Evolutionary conservation across 2,329 filamentous ascomycete genomes (phyloP).

Genomic region (Scedosporium minutisporum): DNA sequence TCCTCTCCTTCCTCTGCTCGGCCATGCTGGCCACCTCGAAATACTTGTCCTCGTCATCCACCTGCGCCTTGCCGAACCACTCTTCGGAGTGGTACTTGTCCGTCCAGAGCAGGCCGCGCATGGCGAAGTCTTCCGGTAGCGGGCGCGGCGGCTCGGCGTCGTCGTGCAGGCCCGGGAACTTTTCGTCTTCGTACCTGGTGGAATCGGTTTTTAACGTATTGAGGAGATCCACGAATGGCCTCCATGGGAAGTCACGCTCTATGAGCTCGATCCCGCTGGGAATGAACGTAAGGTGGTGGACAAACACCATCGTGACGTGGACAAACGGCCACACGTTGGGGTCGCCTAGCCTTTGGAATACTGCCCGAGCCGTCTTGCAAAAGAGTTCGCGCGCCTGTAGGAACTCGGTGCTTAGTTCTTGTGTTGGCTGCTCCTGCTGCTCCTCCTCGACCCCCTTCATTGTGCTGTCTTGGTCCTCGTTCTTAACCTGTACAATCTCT

Average conservation of each 20-base stretch:
- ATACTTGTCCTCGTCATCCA: slow-evolving; percentile 59
- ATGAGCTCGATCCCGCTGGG: slow-evolving; percentile 33
- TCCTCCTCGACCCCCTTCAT: background rate
- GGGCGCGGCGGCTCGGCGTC: slow-evolving; percentile 28
- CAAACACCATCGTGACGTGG: slow-evolving; percentile 52
- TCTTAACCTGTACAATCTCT: background rate
- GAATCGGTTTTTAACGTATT: slow-evolving; percentile 20
- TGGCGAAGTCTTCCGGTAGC: slow-evolving; percentile 58
- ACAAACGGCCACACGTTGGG: slow-evolving; percentile 52
- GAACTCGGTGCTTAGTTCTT: background rate
- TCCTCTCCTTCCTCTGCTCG: slow-evolving; percentile 46
- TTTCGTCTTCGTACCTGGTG: background rate
- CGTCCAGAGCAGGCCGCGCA: slow-evolving; percentile 54
- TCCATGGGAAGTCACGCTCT: slow-evolving; percentile 43
- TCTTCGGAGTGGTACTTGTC: slow-evolving; percentile 46
- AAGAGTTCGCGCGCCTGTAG: background rate
- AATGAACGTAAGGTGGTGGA: slow-evolving; percentile 34
- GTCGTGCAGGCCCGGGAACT: slow-evolving; percentile 1
- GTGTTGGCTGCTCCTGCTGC: background rate
- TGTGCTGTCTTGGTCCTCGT: background rate
- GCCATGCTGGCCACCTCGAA: slow-evolving; percentile 53
- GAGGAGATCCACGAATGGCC: slow-evolving; percentile 29
- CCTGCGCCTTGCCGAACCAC: slow-evolving; percentile 48
- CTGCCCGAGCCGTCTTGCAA: background rate
- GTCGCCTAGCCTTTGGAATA: slow-evolving; percentile 28